Conservation (phyloP, 768 basidiomycete species). For the Podaxis sp. region DNA sequence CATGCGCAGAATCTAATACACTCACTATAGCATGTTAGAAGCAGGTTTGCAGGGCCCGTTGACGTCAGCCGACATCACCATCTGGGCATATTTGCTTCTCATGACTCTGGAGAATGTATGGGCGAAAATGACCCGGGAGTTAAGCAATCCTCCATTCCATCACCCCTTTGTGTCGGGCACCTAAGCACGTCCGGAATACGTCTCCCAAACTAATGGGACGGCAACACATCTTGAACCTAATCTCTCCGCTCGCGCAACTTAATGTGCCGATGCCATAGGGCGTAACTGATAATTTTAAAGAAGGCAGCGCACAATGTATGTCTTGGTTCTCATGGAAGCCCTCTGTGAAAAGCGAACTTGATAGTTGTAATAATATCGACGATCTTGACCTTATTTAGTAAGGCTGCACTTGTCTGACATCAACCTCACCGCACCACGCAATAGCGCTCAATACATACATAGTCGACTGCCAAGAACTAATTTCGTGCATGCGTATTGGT, state of each 20-base stretch:
- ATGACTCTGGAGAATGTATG: neutral
- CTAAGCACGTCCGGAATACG: constrained; percentile 14
- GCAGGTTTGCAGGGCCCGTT: neutral
- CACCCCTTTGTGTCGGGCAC: constrained; percentile 13
- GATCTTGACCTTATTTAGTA: constrained; percentile 6
- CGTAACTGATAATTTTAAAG: neutral
- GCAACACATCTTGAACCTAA: constrained; percentile 33
- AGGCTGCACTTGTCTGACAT: neutral
- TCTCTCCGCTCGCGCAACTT: constrained; percentile 30
- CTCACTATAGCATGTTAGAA: neutral
- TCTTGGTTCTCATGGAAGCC: neutral
- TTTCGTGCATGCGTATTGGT: neutral
- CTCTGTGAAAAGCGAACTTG: neutral
- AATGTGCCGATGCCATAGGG: neutral
- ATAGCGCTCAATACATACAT: neutral
- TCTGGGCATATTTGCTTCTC: neutral
- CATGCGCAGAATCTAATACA: neutral
- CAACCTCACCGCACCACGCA: neutral
- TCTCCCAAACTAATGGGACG: constrained; percentile 20
- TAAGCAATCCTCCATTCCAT: constrained; percentile 16
- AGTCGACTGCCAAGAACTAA: neutral
- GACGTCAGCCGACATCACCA: neutral
- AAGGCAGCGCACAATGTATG: neutral
- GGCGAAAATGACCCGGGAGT: neutral
- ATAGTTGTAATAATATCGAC: constrained; percentile 2